Base-by-base conservation (phyloP, 805 yeast genomes). In the Monosporozyma solicola region DNA sequence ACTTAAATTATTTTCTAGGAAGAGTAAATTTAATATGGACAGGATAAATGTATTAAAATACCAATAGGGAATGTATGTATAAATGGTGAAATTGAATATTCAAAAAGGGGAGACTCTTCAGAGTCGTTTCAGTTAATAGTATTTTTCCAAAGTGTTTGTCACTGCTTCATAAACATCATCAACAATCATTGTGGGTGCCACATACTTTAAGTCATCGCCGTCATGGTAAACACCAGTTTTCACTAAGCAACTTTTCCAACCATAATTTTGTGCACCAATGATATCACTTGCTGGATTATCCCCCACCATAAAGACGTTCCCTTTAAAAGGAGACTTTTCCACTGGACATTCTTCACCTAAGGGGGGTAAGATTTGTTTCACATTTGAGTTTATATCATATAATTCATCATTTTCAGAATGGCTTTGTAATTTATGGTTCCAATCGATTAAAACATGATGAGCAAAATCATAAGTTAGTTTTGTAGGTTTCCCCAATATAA, bases 231-330 rank as follows among this genome's bases (percentile, higher is more conserved):
- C 98, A 0, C 99, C 99, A 0, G 97, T 87, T 56, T 83, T 75
- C 27, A 94, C 88, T 47, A 94, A 76, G 39, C 89, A 79, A 11
- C 94, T 83, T 49, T 85, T 81, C 98, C 98, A 94, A 3, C 97
- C 96, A 64, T 84, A 83, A 49, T 74, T 72, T 60, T 85, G 84
- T 5, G 96, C 99, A 0, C 99, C 99, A 53, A 77, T 76, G 51
- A 94, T 94, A 66, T 94, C 99, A 50, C 90, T 80, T 31, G 84
- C 94, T 3, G 97, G 98, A 67, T 94, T 94, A 70, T 94, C 99
- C 31, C 99, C 99, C 37, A 94, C 88, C 99, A 94, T 94, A 70
- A 77, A 91, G 1, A 94, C 85, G n/a, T 77, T 69, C 39, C 74
- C 71, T 15, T 29, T 11, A 60, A 85, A 74, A n/a, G 79, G 82